Percentiles rank a stretch among this genome's conserved stretches.
Evolutionary conservation across 768 basidiomycete genomes (phyloP).

Genomic region (Hericium rajendrae): DNA sequence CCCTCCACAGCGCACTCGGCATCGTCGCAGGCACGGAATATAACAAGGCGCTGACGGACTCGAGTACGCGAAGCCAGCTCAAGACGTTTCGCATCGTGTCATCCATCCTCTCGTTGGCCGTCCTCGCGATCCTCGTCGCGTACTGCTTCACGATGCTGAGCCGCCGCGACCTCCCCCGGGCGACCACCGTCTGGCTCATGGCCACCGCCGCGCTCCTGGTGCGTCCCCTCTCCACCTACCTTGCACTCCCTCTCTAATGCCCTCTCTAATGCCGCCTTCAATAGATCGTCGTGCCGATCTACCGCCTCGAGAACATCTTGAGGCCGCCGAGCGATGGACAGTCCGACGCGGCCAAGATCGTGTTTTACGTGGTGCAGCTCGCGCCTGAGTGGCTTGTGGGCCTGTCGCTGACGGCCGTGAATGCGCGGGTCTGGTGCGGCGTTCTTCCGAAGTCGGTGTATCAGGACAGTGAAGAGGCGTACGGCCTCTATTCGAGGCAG

Average conservation of each 20-base stretch:
- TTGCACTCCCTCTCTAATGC: no score
- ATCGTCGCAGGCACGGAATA: neutral
- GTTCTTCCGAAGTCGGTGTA: neutral
- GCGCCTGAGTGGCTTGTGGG: neutral
- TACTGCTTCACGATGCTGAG: neutral
- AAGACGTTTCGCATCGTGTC: neutral
- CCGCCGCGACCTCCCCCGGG: neutral
- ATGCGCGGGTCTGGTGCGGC: neutral
- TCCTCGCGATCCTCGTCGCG: neutral
- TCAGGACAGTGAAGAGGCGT: neutral
- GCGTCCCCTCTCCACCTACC: neutral
- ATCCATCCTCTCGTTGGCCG: neutral
- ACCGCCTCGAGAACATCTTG: neutral
- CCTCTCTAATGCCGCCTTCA: neutral
- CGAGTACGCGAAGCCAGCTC: no score
- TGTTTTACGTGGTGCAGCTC: neutral
- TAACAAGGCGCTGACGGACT: neutral
- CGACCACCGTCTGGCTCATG: neutral
- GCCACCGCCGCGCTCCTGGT: neutral
- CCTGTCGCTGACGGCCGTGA: neutral
- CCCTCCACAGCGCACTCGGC: neutral
- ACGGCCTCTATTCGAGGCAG: neutral
- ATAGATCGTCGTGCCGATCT: neutral
- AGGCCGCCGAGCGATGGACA: neutral
- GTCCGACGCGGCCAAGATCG: neutral